Evolutionary conservation across 768 basidiomycete species (phyloP).

Genomic region (Fomitopsis serialis): DNA sequence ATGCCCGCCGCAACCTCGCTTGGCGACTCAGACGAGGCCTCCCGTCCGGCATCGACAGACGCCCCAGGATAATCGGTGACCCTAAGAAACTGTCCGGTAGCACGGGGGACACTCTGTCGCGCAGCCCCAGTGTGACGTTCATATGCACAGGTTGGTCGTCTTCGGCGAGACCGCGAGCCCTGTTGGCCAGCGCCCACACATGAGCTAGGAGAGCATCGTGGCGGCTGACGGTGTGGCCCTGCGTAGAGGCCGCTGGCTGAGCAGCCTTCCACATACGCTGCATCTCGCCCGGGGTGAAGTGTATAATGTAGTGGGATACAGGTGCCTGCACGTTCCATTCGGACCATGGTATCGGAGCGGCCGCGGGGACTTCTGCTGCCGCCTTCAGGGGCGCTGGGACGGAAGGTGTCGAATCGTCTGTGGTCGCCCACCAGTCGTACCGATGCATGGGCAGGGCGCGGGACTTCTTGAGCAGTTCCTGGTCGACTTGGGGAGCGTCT

Average conservation of each 20-base stretch:
- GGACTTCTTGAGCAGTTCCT: conserved; percentile 16
- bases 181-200: conserved; percentile 29
- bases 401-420: neutral
- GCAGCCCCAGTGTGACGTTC: conserved; percentile 23
- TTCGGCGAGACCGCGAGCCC: conserved; percentile 20
- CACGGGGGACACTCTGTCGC: conserved; percentile 15
- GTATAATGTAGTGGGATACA: conserved; percentile 6
- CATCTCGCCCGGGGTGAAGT: conserved; percentile 19
- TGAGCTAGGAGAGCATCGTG: conserved; percentile 33
- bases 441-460: conserved; percentile 6
- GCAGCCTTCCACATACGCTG: conserved; percentile 28
- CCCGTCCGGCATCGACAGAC: conserved; percentile 15
- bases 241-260: neutral
- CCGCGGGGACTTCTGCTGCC: conserved; percentile 1
- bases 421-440: conserved; percentile 9
- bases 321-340: conserved; percentile 9
- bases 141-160: conserved; percentile 20
- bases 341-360: conserved; percentile 4
- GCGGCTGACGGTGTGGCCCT: conserved; percentile 29
- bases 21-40: conserved; percentile 9
- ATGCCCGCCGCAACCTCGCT: conserved; percentile 22
- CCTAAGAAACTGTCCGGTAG: conserved; percentile 26
- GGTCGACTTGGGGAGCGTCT: conserved; percentile 18
- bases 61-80: conserved; percentile 27
- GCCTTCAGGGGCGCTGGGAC: conserved; percentile 4